These are phyloP conservation scores for Austroboletus festivus DNA, from an alignment of 768 basidiomycete species.

Conservation along the genomic window DNA sequence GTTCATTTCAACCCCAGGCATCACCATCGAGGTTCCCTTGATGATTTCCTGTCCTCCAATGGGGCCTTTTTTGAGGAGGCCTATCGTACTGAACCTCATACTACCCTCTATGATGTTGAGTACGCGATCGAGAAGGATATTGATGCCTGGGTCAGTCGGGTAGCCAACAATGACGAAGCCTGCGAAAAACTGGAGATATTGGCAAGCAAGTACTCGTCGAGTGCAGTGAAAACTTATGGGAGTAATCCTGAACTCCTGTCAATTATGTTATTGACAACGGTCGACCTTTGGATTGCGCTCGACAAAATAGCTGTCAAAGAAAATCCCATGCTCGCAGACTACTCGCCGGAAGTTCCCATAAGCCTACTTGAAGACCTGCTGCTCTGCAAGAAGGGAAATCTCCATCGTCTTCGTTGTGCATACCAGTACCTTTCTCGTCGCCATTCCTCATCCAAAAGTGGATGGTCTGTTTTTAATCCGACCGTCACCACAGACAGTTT, in stretches of 20 bases:
- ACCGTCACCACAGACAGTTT: slow-evolving; percentile 22
- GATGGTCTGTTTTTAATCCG: slow-evolving; percentile 35
- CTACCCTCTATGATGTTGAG: too few relatives aligned
- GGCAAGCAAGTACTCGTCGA: too few relatives aligned
- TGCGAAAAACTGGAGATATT: too few relatives aligned
- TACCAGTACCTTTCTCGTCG: not conserved
- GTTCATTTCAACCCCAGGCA: too few relatives aligned
- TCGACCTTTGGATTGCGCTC: slow-evolving; percentile 38
- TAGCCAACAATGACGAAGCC: too few relatives aligned
- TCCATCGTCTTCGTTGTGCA: not conserved
- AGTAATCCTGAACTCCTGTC: slow-evolving; percentile 16
- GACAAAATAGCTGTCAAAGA: not conserved
- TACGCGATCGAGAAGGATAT: too few relatives aligned
- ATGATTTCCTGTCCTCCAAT: too few relatives aligned
- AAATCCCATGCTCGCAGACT: not conserved
- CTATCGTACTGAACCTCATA: too few relatives aligned
- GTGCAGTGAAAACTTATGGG: not conserved
- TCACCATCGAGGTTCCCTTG: too few relatives aligned
- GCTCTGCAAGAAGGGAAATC: not conserved
- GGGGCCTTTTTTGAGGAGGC: too few relatives aligned
- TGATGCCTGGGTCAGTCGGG: too few relatives aligned
- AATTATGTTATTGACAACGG: slow-evolving; percentile 36
- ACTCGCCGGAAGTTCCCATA: not conserved
- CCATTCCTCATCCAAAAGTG: slow-evolving; percentile 9
- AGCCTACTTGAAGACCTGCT: not conserved